Percentiles rank a stretch among this genome's conserved stretches.
These are phyloP conservation scores for Colletotrichum limetticola DNA, from an alignment of 2,329 filamentous ascomycete genomes.

Conservation along the genomic window DNA sequence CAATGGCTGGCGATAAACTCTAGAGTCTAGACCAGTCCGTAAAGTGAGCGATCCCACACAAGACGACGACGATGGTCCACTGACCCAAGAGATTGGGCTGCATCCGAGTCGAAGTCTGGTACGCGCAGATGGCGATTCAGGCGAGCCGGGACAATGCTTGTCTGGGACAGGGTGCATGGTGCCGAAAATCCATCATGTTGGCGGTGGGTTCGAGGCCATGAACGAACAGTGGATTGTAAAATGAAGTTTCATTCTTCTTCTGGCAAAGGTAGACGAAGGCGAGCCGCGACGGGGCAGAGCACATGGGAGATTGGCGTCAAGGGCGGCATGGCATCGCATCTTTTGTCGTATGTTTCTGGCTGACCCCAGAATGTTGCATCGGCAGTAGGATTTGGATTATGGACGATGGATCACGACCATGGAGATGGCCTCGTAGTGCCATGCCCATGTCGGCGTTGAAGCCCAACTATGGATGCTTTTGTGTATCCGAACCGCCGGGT, in stretches of 20 bases:
- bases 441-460: background rate
- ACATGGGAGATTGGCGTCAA: background rate
- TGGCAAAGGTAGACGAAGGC: background rate
- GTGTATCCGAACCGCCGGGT: slow-evolving; percentile 9
- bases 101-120: background rate
- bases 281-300: background rate
- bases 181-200: background rate
- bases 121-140: background rate
- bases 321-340: background rate
- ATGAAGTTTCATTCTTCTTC: background rate
- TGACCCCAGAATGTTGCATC: background rate
- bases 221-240: background rate
- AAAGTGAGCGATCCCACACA: background rate
- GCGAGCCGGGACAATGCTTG: background rate
- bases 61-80: background rate
- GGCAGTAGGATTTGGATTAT: background rate
- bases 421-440: background rate
- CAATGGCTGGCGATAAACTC: slow-evolving; percentile 4
- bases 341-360: background rate
- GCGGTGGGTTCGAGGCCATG: background rate
- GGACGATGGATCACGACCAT: background rate
- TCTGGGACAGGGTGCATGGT: background rate
- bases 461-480: background rate
- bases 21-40: background rate
- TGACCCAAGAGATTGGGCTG: background rate